Base-by-base conservation (phyloP, 2,329 filamentous ascomycete species). In the Alternaria alternata region DNA sequence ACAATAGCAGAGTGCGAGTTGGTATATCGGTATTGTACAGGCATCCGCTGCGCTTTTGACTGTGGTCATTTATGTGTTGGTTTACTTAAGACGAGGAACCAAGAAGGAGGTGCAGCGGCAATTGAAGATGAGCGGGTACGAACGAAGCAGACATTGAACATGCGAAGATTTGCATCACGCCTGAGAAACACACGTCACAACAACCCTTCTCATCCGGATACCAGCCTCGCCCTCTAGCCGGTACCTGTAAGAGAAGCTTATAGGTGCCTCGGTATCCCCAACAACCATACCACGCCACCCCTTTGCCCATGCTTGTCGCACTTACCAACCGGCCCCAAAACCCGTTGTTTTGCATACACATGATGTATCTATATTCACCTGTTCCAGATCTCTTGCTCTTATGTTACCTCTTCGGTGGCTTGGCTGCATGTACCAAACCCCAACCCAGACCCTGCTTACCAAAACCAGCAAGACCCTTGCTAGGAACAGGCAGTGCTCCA, bases 11-110 rank as follows among this genome's bases (percentile, higher is more conserved):
- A 70, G 70, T 51, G 63, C 66, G 39, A 74, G 74, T 7, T 81
- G 73, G 69, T 77, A 77, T 62, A 60, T 72, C 14, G 78, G 78
- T 5, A 46, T 80, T 11, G 73, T 66, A 32, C 78, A 80, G 58
- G 71, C 73, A 7, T 75, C 48, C 7, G 59, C 68, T 5, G 68
- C 71, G 3, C n/a, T 75, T 1, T 51, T 81, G 57, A 73, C 70
- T 9, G 62, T 75, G 2, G 44, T 73, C 4, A 72, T 75, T 5
- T 73, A 75, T 42, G 55, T 75, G 7, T 54, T 78, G 52, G 73
- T 75, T 3, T 51, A 74, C 3, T 51, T 61, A 58, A 67, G 78
- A 30, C 58, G 51, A 57, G 58, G 57, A 43, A 70, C 67, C 34
- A 79, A 80, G 72, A 77, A 70, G 57, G 67, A 64, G 36, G 18